Base-by-base conservation (phyloP, 176 grass and related monocot species). In the Puya raimondii region DNA sequence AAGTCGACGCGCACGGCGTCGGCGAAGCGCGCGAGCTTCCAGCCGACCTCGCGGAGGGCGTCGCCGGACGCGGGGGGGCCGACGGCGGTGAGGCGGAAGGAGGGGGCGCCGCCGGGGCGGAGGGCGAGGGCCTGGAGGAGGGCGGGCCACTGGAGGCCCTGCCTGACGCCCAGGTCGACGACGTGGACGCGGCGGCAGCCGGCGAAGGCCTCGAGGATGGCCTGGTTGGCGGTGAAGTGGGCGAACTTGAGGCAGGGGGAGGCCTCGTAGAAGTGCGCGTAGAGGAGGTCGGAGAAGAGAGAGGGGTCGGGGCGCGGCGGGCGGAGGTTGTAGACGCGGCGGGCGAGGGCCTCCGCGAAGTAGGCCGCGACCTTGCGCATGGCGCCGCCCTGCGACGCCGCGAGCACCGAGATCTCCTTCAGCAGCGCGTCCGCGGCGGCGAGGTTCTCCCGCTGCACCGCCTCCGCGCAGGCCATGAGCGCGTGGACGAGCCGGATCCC, bases 191-290 rank as follows among this genome's bases (percentile, higher is more conserved):
- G 14, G 3, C 47, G 25, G 70, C 66, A 79, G 33, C 76, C 68
- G 1, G 64, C 79, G 11, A 70, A 77, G 10, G 78, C 81, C 4
- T 79, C 77, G 0, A 95, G 81, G 63, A 95, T 95, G 50, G 84
- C 87, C 50, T 78, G 72, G 63, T 90, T 95, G 10, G 91, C 80
- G 17, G 93, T 97, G 86, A 97, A 97, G 82, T 97, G 93, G n/a
- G 93, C 93, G 63, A 97, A 97, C 80, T 97, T 97, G 81, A 97
- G 88, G 78, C 90, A 97, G 64, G 93, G 93, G 67, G 85, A 90
- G 11, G 89, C 83, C 75, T 97, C 93, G 80, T 97, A 97, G 81
- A 97, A 97, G 82, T 97, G 89, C 2, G 78, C 53, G 79, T 97
- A 86, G 22, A 97, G 84, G 22, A 90, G 81, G 80, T 96, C 93